Conservation (phyloP, 768 basidiomycete species). For the Leucocoprinus leucothites region DNA sequence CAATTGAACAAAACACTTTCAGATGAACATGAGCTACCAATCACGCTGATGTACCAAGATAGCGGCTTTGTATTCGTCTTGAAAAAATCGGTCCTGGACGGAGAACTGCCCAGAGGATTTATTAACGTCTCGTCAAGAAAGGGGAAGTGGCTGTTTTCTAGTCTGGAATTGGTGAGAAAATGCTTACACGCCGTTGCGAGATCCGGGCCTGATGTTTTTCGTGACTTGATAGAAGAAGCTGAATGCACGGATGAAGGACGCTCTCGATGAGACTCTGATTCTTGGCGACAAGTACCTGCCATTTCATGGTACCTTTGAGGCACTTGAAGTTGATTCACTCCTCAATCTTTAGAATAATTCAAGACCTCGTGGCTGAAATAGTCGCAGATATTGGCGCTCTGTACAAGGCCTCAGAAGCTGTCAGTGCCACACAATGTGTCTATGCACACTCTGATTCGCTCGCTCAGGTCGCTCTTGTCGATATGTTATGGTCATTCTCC, state of each 20-base stretch:
- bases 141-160: constrained; percentile 74
- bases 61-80: constrained; percentile 71
- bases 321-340: neutral
- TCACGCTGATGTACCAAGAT: constrained; percentile 69
- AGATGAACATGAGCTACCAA: constrained; percentile 60
- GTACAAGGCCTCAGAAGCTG: constrained; percentile 90
- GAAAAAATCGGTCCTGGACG: constrained; percentile 64
- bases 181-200: neutral
- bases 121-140: constrained; percentile 65
- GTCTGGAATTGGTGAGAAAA: constrained; percentile 69
- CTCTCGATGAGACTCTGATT: constrained; percentile 84
- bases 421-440: constrained; percentile 22
- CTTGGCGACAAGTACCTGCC: constrained; percentile 85
- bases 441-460: neutral
- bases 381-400: constrained; percentile 72
- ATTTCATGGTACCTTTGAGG: too few species aligned
- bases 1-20: constrained; percentile 57
- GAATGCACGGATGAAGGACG: constrained; percentile 87
- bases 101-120: constrained; percentile 67
- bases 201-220: neutral
- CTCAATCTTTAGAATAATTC: constrained; percentile 59
- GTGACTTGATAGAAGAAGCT: constrained; percentile 63
- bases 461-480: constrained; percentile 74
- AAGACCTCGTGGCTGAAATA: constrained; percentile 71
- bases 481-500: constrained; percentile 89